These are phyloP conservation scores for Podila epigama DNA, from an alignment of 192 early-diverging fungal species.

Conservation along the genomic window DNA sequence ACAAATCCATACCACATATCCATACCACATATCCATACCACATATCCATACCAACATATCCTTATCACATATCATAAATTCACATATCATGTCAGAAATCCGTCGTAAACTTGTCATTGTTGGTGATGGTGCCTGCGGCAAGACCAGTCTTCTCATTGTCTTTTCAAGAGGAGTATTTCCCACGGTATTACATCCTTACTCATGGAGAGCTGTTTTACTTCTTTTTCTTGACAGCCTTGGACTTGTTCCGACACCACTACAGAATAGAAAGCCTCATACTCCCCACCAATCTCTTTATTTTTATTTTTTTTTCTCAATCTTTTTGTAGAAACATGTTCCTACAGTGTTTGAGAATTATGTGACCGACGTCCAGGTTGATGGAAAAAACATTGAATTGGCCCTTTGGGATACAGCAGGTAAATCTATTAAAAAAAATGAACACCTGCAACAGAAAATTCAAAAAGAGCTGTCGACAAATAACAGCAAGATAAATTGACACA, in stretches of 20 bases:
- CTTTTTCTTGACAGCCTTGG: no score
- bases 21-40: background rate
- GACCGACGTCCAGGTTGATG: conserved; percentile 67
- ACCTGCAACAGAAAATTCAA: no score
- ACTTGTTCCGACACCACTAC: no score
- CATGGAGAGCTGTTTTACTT: no score
- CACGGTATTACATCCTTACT: conserved; percentile 56
- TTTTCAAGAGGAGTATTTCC: conserved; percentile 85
- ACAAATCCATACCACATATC: background rate
- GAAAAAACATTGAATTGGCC: conserved; percentile 65
- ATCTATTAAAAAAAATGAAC: background rate
- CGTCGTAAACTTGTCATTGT: conserved; percentile 86
- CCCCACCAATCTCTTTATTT: no score
- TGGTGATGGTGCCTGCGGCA: conserved; percentile 90
- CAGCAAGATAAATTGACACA: no score
- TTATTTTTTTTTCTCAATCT: background rate
- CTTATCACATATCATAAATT: background rate
- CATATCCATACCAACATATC: background rate
- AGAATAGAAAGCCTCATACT: no score
- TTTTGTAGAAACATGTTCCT: conserved; percentile 62
- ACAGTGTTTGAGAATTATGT: conserved; percentile 77
- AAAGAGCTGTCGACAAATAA: no score
- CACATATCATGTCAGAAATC: conserved; percentile 60
- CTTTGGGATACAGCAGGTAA: conserved; percentile 78
- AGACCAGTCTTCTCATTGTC: conserved; percentile 85